phyloP scores from a whole-genome alignment of 768 basidiomycete species.

The Hygrocybe coccinea region DNA sequence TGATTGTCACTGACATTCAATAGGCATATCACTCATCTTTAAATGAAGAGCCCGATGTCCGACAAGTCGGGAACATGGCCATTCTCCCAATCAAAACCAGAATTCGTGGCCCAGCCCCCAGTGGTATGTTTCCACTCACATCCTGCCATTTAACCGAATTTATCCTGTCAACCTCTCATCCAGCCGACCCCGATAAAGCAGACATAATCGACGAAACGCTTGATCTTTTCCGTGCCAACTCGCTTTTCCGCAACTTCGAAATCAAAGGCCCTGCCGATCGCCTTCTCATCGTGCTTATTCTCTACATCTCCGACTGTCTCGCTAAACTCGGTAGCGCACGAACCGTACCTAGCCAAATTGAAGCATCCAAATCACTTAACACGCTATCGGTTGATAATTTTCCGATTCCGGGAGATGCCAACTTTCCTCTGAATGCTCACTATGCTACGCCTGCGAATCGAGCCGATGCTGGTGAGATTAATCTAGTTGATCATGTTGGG shows the following conservation, averaged over 20 bases:
- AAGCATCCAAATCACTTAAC: constrained; percentile 82
- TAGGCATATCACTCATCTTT: constrained; percentile 96
- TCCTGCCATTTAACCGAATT: background rate
- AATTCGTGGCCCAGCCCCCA: constrained; percentile 87
- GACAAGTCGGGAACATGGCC: constrained; percentile 84
- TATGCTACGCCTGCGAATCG: constrained; percentile 77
- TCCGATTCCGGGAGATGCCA: constrained; percentile 91
- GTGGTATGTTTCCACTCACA: constrained; percentile 43
- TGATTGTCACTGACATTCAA: background rate
- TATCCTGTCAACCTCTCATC: background rate
- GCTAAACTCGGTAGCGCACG: constrained; percentile 77
- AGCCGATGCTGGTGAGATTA: constrained; percentile 66
- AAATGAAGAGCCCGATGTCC: constrained; percentile 77
- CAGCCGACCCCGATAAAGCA: constrained; percentile 71
- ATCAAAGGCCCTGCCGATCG: constrained; percentile 98
- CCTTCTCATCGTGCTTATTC: constrained; percentile 92
- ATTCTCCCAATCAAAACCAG: constrained; percentile 88
- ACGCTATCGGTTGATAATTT: constrained; percentile 93
- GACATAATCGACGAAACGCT: constrained; percentile 96
- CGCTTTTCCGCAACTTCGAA: constrained; percentile 98
- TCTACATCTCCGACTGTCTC: constrained; percentile 96
- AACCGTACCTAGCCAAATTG: constrained; percentile 66
- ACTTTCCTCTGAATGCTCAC: constrained; percentile 88
- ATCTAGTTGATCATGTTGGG: constrained; percentile 1
- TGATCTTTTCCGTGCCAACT: constrained; percentile 97